phyloP scores from a whole-genome alignment of 306 rosid species.

The Astragalus membranaceus region DNA sequence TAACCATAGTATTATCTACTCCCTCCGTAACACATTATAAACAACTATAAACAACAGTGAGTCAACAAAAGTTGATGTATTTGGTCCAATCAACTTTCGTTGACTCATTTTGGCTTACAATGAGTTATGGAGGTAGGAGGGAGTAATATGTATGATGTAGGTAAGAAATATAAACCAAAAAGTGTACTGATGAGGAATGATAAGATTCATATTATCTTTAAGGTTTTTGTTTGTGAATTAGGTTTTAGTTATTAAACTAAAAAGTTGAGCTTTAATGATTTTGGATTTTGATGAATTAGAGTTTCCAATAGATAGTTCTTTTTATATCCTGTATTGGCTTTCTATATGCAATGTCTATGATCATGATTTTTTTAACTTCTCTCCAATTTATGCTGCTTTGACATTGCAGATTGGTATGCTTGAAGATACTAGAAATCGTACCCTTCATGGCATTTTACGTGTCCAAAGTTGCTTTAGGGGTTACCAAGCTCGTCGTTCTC shows the following conservation, averaged over 20 bases:
- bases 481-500: slow-evolving; percentile 63
- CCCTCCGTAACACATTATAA: too few species aligned
- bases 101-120: too few species aligned
- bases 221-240: not conserved
- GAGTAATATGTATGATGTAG: too few species aligned
- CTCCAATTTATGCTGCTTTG: slow-evolving; percentile 9
- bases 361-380: not conserved
- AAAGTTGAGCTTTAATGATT: not conserved
- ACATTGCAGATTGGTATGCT: slow-evolving; percentile 83
- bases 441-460: slow-evolving; percentile 82
- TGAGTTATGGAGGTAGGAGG: too few species aligned
- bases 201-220: too few species aligned
- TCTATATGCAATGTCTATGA: not conserved
- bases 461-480: slow-evolving; percentile 98
- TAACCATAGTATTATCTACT: too few species aligned
- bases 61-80: too few species aligned
- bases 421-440: slow-evolving; percentile 91
- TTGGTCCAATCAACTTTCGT: too few species aligned
- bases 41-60: too few species aligned
- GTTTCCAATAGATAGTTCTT: not conserved
- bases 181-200: too few species aligned
- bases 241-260: not conserved
- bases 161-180: too few species aligned
- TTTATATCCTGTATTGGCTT: not conserved
- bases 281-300: slow-evolving; percentile 5